These are phyloP conservation scores for Exophiala phaeomuriformis DNA, from an alignment of 2,329 filamentous ascomycete species.

Conservation along the genomic window DNA sequence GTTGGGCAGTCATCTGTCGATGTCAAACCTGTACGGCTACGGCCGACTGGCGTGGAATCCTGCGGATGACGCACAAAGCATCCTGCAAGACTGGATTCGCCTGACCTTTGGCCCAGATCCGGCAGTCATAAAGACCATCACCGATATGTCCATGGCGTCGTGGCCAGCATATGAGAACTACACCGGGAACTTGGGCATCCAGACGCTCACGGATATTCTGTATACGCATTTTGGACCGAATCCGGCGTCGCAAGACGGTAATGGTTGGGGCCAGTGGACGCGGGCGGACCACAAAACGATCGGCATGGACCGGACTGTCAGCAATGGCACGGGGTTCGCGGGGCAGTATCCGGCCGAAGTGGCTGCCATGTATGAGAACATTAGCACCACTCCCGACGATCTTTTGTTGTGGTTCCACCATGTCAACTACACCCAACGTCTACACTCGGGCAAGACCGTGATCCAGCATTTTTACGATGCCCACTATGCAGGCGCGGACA, in stretches of 20 bases:
- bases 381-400: constrained; percentile 59
- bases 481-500: constrained; percentile 54
- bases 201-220: constrained; percentile 62
- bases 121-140: constrained; percentile 52
- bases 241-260: constrained; percentile 58
- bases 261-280: constrained; percentile 67
- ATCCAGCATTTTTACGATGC: constrained; percentile 61
- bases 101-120: constrained; percentile 56
- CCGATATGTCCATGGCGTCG: constrained; percentile 57
- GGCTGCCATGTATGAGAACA: constrained; percentile 51
- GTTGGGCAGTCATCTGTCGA: constrained; percentile 61
- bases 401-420: constrained; percentile 69
- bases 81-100: constrained; percentile 60
- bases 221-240: constrained; percentile 62
- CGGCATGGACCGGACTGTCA: constrained; percentile 65
- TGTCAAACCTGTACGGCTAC: constrained; percentile 66
- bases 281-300: constrained; percentile 53
- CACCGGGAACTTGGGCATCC: constrained; percentile 61
- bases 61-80: constrained; percentile 42
- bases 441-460: constrained; percentile 59
- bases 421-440: constrained; percentile 56
- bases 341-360: constrained; percentile 60
- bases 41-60: constrained; percentile 62
- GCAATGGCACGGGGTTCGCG: constrained; percentile 58
- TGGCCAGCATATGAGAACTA: constrained; percentile 68